phyloP scores from a whole-genome alignment of 495 filamentous ascomycete species.

The Xylaria scruposa region DNA sequence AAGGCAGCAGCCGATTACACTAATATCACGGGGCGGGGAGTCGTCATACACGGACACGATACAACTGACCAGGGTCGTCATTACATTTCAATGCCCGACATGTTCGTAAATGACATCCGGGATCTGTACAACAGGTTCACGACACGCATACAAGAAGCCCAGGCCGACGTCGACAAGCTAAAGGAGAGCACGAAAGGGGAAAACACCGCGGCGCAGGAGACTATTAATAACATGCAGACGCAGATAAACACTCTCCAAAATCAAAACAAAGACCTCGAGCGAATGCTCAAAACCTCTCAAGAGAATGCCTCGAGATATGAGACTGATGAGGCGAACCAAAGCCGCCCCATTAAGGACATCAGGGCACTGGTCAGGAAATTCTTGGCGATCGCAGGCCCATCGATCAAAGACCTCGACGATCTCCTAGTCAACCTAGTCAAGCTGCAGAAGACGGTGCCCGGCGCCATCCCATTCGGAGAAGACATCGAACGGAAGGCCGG shows the following conservation, averaged over 20 bases:
- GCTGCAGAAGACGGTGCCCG: conserved; percentile 5
- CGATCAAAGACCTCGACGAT: not conserved
- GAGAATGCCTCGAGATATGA: not conserved
- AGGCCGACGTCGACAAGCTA: not conserved
- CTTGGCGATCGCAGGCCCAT: not conserved
- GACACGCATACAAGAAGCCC: not conserved
- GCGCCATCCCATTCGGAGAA: not conserved
- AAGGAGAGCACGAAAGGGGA: not conserved
- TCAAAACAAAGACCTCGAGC: not conserved
- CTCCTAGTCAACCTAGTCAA: not conserved
- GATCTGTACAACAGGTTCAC: not conserved
- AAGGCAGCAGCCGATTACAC: not conserved
- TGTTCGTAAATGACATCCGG: not conserved
- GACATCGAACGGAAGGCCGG: not conserved
- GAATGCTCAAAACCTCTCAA: not conserved
- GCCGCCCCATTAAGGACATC: not conserved
- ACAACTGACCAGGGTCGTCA: not conserved
- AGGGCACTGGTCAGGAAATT: not conserved
- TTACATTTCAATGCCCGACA: not conserved
- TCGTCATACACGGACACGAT: not conserved
- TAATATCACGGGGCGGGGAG: not conserved
- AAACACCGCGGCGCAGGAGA: not conserved
- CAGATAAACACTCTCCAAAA: not conserved
- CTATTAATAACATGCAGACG: not conserved
- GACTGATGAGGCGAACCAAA: not conserved